Conservation (phyloP, 2,329 filamentous ascomycete genomes). For the Calonectria honghensis region DNA sequence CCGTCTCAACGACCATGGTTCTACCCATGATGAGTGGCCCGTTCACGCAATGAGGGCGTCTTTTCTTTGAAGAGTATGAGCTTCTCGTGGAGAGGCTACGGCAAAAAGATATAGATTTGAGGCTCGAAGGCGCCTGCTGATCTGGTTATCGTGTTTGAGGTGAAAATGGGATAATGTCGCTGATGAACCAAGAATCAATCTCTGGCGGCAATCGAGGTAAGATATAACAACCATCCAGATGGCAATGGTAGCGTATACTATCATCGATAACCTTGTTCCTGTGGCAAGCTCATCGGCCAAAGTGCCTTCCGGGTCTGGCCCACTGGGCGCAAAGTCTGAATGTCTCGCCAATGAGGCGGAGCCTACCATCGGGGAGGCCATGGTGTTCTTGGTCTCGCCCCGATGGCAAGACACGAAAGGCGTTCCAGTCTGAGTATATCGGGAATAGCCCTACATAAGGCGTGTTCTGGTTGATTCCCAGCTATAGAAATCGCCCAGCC, state of each 20-base stretch:
- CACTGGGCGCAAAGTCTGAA: conserved; percentile 45
- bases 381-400: conserved; percentile 33
- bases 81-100: too few species aligned
- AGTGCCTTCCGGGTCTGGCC: conserved; percentile 37
- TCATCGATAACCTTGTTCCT: conserved; percentile 30
- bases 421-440: conserved; percentile 44
- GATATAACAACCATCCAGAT: conserved; percentile 43
- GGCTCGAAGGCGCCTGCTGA: neutral
- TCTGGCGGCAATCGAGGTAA: conserved; percentile 3
- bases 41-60: neutral
- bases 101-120: neutral
- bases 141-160: neutral
- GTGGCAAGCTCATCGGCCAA: conserved; percentile 19
- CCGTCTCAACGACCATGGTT: conserved; percentile 32
- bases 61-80: too few species aligned
- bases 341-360: conserved; percentile 30
- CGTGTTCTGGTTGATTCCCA: conserved; percentile 39
- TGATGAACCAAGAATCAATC: neutral
- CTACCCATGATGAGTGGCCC: conserved; percentile 11
- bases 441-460: conserved; percentile 23
- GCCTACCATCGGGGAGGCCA: conserved; percentile 32
- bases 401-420: conserved; percentile 28
- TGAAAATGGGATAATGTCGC: neutral
- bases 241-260: neutral
- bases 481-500: neutral